phyloP scores from a whole-genome alignment of 2,329 filamentous ascomycete genomes.

The Metarhizium humberi region DNA sequence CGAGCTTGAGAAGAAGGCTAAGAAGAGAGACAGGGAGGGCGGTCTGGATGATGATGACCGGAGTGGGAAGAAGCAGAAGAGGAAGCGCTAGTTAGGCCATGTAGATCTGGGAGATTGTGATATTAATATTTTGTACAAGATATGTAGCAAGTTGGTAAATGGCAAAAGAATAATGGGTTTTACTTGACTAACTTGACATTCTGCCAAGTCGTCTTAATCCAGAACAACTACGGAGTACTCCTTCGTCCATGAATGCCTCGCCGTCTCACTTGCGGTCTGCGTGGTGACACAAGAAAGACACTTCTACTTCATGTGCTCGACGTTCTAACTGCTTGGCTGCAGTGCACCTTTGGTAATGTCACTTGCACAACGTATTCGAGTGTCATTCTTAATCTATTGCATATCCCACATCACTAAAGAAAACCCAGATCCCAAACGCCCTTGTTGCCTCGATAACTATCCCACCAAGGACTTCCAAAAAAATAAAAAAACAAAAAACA shows the following conservation, averaged over 20 bases:
- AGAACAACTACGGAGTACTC: background rate
- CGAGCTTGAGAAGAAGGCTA: conserved; percentile 83
- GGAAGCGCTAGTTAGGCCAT: conserved; percentile 19
- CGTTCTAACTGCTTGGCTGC: too few species aligned
- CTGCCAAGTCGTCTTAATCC: background rate
- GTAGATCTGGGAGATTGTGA: background rate
- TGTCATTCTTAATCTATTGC: background rate
- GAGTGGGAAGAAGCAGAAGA: conserved; percentile 52
- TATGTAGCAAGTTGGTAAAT: background rate
- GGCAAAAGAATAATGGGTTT: background rate
- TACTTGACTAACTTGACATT: background rate
- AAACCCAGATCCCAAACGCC: background rate
- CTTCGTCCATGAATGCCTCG: background rate
- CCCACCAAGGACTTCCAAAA: background rate
- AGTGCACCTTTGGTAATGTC: too few species aligned
- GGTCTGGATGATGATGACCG: conserved; percentile 49
- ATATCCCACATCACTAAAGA: background rate
- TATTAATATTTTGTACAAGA: background rate
- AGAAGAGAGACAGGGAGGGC: conserved; percentile 67
- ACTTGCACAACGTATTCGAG: background rate
- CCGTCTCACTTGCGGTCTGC: background rate
- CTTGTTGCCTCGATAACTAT: background rate
- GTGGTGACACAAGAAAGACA: too few species aligned
- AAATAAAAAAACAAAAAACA: background rate
- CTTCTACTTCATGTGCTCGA: too few species aligned